A percentile compares a stretch with the other conserved stretches of the same genome.
These are phyloP conservation scores for Ramalina intermedia DNA, from an alignment of 495 filamentous ascomycete genomes.

Conservation along the genomic window DNA sequence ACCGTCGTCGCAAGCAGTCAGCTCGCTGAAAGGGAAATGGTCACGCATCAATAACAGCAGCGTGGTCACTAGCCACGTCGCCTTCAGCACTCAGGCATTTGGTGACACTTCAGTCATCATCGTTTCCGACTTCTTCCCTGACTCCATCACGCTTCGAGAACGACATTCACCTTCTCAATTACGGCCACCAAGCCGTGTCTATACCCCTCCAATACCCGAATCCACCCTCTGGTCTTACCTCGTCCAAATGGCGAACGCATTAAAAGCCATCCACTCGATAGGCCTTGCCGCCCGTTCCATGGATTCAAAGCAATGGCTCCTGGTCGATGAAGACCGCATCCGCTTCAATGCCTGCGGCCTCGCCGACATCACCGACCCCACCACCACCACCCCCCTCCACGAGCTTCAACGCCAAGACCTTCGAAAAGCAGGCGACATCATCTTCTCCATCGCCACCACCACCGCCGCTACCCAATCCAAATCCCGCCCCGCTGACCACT, in stretches of 20 bases:
- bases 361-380: slow-evolving; percentile 72
- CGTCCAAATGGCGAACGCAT: slow-evolving; percentile 76
- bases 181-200: slow-evolving; percentile 33
- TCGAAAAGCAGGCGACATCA: slow-evolving; percentile 67
- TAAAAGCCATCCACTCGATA: slow-evolving; percentile 70
- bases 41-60: slow-evolving; percentile 69
- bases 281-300: slow-evolving; percentile 74
- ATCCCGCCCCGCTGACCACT: slow-evolving; percentile 51
- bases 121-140: slow-evolving; percentile 83
- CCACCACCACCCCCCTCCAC: slow-evolving; percentile 50
- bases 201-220: slow-evolving; percentile 47
- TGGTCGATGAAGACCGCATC: slow-evolving; percentile 59
- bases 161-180: slow-evolving; percentile 53
- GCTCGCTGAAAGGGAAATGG: slow-evolving; percentile 56
- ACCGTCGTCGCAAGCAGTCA: slow-evolving; percentile 34
- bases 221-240: slow-evolving; percentile 81
- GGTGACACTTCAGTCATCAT: slow-evolving; percentile 90
- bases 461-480: slow-evolving; percentile 39
- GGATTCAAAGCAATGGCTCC: slow-evolving; percentile 68
- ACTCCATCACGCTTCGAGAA: slow-evolving; percentile 80
- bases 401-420: slow-evolving; percentile 84
- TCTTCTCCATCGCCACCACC: slow-evolving; percentile 62
- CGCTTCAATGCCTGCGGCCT: slow-evolving; percentile 81
- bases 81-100: slow-evolving; percentile 84
- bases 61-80: slow-evolving; percentile 78